Evolutionary conservation across 1,284 basidiomycete species (phyloP), one percentile per base, ranked within the genome.

Genomic region (Trichosporon inkin): DNA sequence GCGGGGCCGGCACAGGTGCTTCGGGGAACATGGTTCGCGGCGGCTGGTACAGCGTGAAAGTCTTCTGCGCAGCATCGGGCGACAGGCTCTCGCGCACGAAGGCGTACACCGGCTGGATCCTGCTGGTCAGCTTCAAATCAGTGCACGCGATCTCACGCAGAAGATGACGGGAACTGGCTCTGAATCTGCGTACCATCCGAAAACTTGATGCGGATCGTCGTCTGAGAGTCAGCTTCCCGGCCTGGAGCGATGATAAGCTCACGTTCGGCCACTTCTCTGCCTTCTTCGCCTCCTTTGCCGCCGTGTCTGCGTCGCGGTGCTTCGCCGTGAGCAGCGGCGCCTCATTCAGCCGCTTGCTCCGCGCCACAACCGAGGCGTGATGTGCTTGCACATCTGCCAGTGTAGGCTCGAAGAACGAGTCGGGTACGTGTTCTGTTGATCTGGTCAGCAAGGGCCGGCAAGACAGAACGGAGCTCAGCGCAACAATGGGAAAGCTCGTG

Each of bases 41-140:
- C 8, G 77, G 76, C 71, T 78, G 74, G 64, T 74, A 79, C 7
- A 79, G 69, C n/a, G 70, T 70, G 63, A 79, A 79, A 8, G 66
- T 57, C 56, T 73, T 71, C 11, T 49, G 17, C 1, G 60, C 55
- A 4, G 63, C 69, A n/a, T 60, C 53, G 10, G 69, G 62, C 17
- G 59, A 38, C 10, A 79, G 64, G 4, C 72, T 64, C 2, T 69
- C 66, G 38, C 77, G 65, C 5, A 79, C 75, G 55, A 79, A 79
- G 3, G 68, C 70, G 60, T 79, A 79, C 0, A 79, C 74, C 0
- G 74, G 72, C 60, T 77, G 76, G 37, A 79, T 78, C 10, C 75
- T 78, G 55, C 36, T 5, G 28, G 54, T 64, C 10, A 60, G 52
- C 44, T 47, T 24, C 19, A 38, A 16, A 47, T 37, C n/a, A 40